Percentiles rank a stretch among this genome's conserved stretches.
Evolutionary conservation across 2,329 filamentous ascomycete species (phyloP).

Genomic region (Clonostachys rhizophaga): DNA sequence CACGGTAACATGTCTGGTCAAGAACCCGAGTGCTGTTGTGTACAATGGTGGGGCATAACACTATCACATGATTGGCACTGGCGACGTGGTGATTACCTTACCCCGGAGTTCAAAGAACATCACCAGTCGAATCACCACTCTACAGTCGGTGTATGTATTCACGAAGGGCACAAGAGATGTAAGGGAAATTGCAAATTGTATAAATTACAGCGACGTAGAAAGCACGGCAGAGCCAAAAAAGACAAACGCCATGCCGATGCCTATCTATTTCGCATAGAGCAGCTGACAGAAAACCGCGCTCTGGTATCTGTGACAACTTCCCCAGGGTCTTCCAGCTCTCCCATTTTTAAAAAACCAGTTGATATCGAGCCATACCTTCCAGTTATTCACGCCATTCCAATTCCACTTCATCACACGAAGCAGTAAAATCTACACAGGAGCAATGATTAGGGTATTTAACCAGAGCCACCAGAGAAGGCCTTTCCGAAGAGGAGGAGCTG

Average conservation of each 20-base stretch:
- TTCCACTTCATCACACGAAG: constrained; percentile 18
- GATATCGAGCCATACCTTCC: not conserved
- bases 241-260: constrained; percentile 41
- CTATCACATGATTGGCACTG: no score
- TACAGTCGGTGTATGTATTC: no score
- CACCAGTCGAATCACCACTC: no score
- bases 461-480: constrained; percentile 78
- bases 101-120: no score
- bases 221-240: constrained; percentile 37
- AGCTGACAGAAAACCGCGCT: constrained; percentile 30
- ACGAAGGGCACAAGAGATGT: no score
- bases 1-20: no score
- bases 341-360: constrained; percentile 33
- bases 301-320: constrained; percentile 32
- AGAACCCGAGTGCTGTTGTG: no score
- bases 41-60: no score
- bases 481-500: constrained; percentile 99
- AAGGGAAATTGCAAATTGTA: constrained; percentile 48
- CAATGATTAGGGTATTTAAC: constrained; percentile 33
- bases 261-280: constrained; percentile 42
- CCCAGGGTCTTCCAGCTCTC: constrained; percentile 41
- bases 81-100: no score
- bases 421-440: constrained; percentile 33
- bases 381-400: constrained; percentile 4
- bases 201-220: constrained; percentile 59